Percentiles rank a stretch among this genome's conserved stretches.
These are phyloP conservation scores for Aspergillus brunneoviolaceus DNA, from an alignment of 2,329 filamentous ascomycete species.

Conservation along the genomic window DNA sequence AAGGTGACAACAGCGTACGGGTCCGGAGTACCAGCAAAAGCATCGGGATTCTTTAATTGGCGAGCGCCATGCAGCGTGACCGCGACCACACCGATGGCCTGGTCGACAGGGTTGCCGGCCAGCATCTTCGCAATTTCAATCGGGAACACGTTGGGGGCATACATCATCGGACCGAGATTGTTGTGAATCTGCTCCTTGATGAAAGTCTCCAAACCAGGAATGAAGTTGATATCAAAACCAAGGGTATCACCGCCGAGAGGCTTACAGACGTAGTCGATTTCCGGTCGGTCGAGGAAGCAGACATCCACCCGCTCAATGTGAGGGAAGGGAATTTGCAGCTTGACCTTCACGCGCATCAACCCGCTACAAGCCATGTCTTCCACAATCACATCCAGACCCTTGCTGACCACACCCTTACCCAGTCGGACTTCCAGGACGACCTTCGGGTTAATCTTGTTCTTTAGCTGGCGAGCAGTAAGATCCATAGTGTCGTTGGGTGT, in stretches of 20 bases:
- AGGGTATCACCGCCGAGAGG: constrained; percentile 92
- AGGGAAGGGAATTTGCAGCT: constrained; percentile 92
- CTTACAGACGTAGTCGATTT: constrained; percentile 96
- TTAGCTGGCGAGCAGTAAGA: constrained; percentile 84
- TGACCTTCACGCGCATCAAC: constrained; percentile 95
- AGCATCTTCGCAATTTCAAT: constrained; percentile 99
- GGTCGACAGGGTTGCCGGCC: constrained; percentile 87
- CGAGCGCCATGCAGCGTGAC: constrained; percentile 88
- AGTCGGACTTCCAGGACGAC: constrained; percentile 91
- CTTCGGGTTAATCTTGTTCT: constrained; percentile 96
- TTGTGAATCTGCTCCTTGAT: constrained; percentile 96
- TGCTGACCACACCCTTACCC: constrained; percentile 95
- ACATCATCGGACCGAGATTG: constrained; percentile 96
- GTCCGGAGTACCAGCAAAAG: constrained; percentile 86
- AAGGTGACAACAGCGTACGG: constrained; percentile 84
- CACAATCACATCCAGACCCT: constrained; percentile 94
- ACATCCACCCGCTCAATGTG: constrained; percentile 94
- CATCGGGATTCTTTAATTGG: constrained; percentile 92
- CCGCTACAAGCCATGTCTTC: constrained; percentile 97
- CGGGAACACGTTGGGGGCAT: constrained; percentile 94
- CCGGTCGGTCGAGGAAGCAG: constrained; percentile 85
- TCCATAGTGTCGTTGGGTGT: constrained; percentile 92
- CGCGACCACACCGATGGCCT: constrained; percentile 90
- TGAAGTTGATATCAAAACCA: constrained; percentile 98
- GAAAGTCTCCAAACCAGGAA: constrained; percentile 88